phyloP scores from a whole-genome alignment of 2,329 filamentous ascomycete species.

The Aureobasidium sp. region DNA sequence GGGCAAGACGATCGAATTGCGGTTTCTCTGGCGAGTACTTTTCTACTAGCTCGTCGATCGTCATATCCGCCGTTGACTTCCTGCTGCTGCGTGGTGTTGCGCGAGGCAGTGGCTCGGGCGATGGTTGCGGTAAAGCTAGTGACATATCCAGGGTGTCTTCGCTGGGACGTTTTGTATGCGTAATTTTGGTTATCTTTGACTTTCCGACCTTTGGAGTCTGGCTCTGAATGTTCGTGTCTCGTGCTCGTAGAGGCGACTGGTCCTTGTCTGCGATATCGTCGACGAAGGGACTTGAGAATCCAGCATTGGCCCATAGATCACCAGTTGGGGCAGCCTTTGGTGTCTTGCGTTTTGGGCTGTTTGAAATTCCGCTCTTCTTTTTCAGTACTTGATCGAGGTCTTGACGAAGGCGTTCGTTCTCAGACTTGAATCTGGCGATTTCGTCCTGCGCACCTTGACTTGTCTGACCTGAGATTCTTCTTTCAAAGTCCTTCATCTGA shows the following conservation, averaged over 20 bases:
- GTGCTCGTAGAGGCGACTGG: constrained; percentile 6
- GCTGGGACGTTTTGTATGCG: not conserved
- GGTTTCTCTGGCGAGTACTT: constrained; percentile 14
- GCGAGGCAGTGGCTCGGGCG: constrained; percentile 1
- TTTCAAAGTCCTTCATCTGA: constrained; percentile 45
- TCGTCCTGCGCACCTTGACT: not conserved
- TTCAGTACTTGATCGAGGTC: not conserved
- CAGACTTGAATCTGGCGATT: not conserved
- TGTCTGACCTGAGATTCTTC: constrained; percentile 19
- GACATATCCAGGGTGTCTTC: constrained; percentile 11
- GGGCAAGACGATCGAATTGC: constrained; percentile 14
- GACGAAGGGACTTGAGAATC: constrained; percentile 12
- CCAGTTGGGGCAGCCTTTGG: constrained; percentile 2
- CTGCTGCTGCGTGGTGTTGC: not conserved
- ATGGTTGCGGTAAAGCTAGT: constrained; percentile 2
- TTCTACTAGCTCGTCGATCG: constrained; percentile 13
- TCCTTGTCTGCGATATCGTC: not conserved
- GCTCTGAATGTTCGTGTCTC: constrained; percentile 13
- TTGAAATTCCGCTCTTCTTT: not conserved
- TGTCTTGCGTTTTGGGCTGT: constrained; percentile 7
- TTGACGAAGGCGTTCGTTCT: constrained; percentile 4
- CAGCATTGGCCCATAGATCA: constrained; percentile 13
- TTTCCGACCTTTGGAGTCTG: not conserved
- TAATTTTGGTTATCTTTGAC: not conserved
- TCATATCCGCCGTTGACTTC: not conserved